A percentile compares a stretch with the other conserved stretches of the same genome.
phyloP scores from a whole-genome alignment of 177 flowering plant species.

The Tripterygium wilfordii region DNA sequence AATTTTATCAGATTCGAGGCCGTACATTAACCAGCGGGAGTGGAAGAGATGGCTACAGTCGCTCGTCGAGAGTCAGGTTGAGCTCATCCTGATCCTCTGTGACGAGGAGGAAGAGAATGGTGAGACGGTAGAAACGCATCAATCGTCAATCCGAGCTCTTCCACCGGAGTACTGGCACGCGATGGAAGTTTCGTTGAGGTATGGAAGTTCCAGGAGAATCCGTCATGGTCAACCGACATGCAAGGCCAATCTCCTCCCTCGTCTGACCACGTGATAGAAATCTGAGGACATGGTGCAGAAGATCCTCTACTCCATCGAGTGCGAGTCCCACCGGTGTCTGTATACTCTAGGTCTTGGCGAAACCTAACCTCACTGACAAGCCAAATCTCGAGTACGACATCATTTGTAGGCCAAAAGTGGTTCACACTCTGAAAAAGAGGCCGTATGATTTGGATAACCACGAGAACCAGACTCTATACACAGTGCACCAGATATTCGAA shows the following conservation, averaged over 20 bases:
- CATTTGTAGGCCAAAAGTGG: constrained; percentile 61
- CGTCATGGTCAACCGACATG: constrained; percentile 57
- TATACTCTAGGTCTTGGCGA: constrained; percentile 89
- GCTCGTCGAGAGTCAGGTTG: constrained; percentile 48
- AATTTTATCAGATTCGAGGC: constrained; percentile 64
- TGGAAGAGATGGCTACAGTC: constrained; percentile 73
- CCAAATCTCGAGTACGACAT: constrained; percentile 78
- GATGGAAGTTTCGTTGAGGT: constrained; percentile 67
- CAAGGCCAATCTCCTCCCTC: constrained; percentile 75
- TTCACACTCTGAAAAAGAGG: constrained; percentile 49
- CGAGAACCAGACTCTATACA: constrained; percentile 56
- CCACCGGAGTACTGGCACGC: constrained; percentile 41
- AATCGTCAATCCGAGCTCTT: constrained; percentile 38
- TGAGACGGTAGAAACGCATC: constrained; percentile 47
- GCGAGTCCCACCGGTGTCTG: constrained; percentile 59
- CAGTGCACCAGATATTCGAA: constrained; percentile 68
- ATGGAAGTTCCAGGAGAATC: constrained; percentile 54
- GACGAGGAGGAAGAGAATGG: constrained; percentile 45
- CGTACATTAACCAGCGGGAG: constrained; percentile 60
- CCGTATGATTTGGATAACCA: constrained; percentile 38
- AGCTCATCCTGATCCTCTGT: constrained; percentile 53
- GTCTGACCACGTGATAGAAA: constrained; percentile 73
- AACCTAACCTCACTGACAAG: constrained; percentile 73
- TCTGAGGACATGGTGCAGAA: constrained; percentile 57
- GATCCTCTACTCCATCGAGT: constrained; percentile 62